Conservation (phyloP, 225 moss, liverwort and hornwort genomes). For the Bryum argenteum region DNA sequence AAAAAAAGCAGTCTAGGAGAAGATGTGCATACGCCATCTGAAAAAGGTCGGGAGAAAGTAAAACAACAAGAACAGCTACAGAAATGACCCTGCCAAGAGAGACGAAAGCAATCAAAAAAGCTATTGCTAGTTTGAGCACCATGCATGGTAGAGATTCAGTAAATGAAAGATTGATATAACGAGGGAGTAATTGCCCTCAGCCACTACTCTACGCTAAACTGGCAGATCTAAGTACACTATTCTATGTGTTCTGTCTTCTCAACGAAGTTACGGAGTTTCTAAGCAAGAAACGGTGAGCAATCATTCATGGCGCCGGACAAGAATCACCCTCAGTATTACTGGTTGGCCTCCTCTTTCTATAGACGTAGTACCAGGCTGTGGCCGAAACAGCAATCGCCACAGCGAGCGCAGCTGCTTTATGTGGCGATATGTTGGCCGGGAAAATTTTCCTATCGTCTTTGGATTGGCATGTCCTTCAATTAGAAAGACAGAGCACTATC, state of each 20-base stretch:
- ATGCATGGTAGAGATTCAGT: background rate
- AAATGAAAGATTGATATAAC: background rate
- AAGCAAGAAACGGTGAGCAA: background rate
- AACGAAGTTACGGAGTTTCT: background rate
- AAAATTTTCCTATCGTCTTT: conserved; percentile 32
- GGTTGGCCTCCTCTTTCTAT: conserved; percentile 21
- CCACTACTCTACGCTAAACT: background rate
- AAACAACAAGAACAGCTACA: too few relatives aligned
- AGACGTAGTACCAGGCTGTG: conserved; percentile 35
- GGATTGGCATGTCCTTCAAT: conserved; percentile 31
- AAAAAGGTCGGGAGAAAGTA: too few relatives aligned
- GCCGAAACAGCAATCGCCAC: conserved; percentile 37
- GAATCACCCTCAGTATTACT: conserved; percentile 12
- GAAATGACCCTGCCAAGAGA: too few relatives aligned
- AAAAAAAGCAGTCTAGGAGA: too few relatives aligned
- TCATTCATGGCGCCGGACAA: conserved; percentile 25
- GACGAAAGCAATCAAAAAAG: too few relatives aligned
- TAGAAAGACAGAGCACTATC: conserved; percentile 1
- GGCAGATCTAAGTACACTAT: background rate
- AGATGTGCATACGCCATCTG: too few relatives aligned
- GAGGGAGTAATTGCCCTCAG: conserved; percentile 4
- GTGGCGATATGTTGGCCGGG: conserved; percentile 29
- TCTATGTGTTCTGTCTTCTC: background rate
- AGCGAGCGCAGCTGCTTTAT: conserved; percentile 32
- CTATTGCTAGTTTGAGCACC: background rate